Conservation (phyloP, 768 basidiomycete genomes). For the Pluteus cervinus region DNA sequence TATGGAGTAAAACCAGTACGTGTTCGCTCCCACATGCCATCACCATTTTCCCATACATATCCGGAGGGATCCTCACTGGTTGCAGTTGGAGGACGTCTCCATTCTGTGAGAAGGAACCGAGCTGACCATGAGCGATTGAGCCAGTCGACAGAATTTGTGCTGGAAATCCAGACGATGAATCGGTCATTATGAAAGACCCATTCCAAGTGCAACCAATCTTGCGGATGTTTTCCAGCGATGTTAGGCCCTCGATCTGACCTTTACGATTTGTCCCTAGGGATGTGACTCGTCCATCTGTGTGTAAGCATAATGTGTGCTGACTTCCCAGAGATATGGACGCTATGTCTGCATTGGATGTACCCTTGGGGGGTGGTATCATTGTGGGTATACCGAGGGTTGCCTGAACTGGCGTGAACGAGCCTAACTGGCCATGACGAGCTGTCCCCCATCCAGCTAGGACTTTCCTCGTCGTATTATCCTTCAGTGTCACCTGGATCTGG, state of each 20-base stretch:
- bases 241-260: conserved; percentile 47
- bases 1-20: conserved; percentile 41
- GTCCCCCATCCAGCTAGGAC: conserved; percentile 76
- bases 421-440: conserved; percentile 82
- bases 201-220: conserved; percentile 72
- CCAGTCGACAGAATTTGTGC: conserved; percentile 35
- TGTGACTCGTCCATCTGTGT: conserved; percentile 44
- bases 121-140: conserved; percentile 62
- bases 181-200: conserved; percentile 51
- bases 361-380: conserved; percentile 29
- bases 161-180: conserved; percentile 12
- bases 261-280: conserved; percentile 71
- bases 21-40: conserved; percentile 86
- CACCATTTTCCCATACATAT: conserved; percentile 11
- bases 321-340: conserved; percentile 32
- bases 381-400: conserved; percentile 18
- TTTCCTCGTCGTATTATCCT: conserved; percentile 15
- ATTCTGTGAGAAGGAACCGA: conserved; percentile 34
- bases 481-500: conserved; percentile 25
- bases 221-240: conserved; percentile 16
- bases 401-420: conserved; percentile 20
- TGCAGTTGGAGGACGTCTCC: conserved; percentile 7
- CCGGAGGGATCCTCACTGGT: conserved; percentile 16
- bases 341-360: conserved; percentile 21
- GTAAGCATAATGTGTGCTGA: conserved; percentile 46